Evolutionary conservation across 2,329 filamentous ascomycete species (phyloP).

Genomic region (Claviceps sp.): DNA sequence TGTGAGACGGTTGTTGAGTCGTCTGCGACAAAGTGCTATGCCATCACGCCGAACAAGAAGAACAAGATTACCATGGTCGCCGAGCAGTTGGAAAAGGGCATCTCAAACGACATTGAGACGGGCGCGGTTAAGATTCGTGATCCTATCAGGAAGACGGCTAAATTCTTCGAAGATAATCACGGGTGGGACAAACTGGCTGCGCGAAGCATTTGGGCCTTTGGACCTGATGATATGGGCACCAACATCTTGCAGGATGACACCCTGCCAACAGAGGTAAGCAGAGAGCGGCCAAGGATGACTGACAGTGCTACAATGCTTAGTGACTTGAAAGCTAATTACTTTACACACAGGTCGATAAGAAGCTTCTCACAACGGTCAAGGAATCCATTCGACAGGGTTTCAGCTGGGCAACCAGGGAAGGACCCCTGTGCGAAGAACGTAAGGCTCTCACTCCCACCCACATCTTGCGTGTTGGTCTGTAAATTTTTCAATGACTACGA

Average conservation of each 20-base stretch:
- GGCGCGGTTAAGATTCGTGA: constrained; percentile 86
- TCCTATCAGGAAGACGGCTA: constrained; percentile 81
- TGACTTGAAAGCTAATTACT: neutral
- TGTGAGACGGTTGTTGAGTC: constrained; percentile 97
- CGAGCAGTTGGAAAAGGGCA: constrained; percentile 87
- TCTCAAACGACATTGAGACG: constrained; percentile 86
- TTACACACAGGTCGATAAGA: constrained; percentile 65
- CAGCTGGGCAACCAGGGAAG: constrained; percentile 90
- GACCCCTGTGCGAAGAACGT: constrained; percentile 95
- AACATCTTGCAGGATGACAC: constrained; percentile 98
- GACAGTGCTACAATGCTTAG: too few relatives aligned
- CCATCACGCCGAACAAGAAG: constrained; percentile 96
- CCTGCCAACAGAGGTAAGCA: constrained; percentile 63
- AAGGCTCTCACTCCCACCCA: constrained; percentile 27
- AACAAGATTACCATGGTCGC: constrained; percentile 99
- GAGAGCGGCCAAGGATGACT: too few relatives aligned
- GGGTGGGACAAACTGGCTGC: constrained; percentile 93
- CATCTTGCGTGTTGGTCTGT: neutral
- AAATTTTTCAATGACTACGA: neutral
- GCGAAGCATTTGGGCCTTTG: constrained; percentile 96
- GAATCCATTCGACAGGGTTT: constrained; percentile 94
- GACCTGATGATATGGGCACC: constrained; percentile 83
- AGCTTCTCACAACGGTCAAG: constrained; percentile 70
- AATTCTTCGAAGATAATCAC: constrained; percentile 94
- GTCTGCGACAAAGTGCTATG: constrained; percentile 95